phyloP scores from a whole-genome alignment of 805 yeast genomes.

The Kluyveromyces wickerhamii region DNA sequence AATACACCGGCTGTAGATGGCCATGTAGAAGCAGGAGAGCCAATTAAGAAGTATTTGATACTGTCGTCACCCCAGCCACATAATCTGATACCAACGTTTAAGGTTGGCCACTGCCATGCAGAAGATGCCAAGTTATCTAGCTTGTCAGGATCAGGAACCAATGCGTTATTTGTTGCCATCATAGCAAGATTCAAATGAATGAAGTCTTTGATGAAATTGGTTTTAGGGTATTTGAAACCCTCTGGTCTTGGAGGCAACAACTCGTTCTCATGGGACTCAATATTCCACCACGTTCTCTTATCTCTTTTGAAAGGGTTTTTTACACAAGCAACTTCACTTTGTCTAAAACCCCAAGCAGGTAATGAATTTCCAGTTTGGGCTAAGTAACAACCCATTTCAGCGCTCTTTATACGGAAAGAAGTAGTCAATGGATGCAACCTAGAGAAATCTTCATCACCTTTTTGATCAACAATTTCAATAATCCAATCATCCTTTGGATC shows the following conservation, averaged over 20 bases:
- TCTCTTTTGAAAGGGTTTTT: constrained; percentile 61
- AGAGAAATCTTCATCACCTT: constrained; percentile 39
- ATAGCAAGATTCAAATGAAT: constrained; percentile 70
- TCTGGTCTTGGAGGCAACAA: constrained; percentile 47
- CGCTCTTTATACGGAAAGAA: constrained; percentile 59
- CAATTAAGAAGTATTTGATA: constrained; percentile 60
- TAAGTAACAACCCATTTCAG: constrained; percentile 61
- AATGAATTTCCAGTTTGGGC: constrained; percentile 62
- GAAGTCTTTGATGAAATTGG: constrained; percentile 71
- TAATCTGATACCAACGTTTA: constrained; percentile 66
- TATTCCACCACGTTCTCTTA: constrained; percentile 86
- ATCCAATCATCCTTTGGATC: constrained; percentile 88
- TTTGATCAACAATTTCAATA: constrained; percentile 69
- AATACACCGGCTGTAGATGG: constrained; percentile 56
- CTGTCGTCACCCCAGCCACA: constrained; percentile 66
- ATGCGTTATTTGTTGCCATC: constrained; percentile 77
- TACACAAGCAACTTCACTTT: constrained; percentile 67
- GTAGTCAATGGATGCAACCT: constrained; percentile 71
- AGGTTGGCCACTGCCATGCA: constrained; percentile 88
- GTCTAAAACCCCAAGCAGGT: constrained; percentile 83
- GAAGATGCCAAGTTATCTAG: constrained; percentile 62
- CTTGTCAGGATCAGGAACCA: constrained; percentile 70
- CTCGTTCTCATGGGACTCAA: constrained; percentile 60
- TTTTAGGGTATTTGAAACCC: constrained; percentile 47
- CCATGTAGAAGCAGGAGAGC: constrained; percentile 77